Evolutionary conservation across 352 stramenopile species (phyloP), one percentile per base, ranked within the genome.

Genomic region (Plasmopara muralis): DNA sequence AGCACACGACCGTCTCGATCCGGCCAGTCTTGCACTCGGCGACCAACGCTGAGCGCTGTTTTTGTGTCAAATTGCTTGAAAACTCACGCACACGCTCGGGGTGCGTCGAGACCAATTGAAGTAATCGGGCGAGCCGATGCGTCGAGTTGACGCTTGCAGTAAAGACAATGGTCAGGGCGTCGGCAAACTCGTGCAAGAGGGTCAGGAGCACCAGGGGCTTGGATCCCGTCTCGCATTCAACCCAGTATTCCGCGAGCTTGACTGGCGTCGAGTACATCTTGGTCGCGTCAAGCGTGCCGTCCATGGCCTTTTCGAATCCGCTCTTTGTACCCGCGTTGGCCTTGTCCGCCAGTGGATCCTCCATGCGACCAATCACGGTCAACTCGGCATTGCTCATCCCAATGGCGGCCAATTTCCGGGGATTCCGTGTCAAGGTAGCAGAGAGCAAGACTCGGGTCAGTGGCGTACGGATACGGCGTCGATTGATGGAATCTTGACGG

Each of bases 361-460:
- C 68, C 42, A 81, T 68, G 40, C 73, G 68, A 34, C 77, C 67
- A 57, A 87, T 86, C 67, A 84, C 93, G 44, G 97, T 97, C 54
- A 98, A 68, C 55, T 97, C 93, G 4, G 96, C 95, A 72, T 98
- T 95, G 43, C 85, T 86, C 65, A 99, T 89, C 20, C 86, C 83
- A 33, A 99, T 92, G 2, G 88, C 74, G 1, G 95, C 91, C 40
- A 99, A 76, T 62, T 98, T 98, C 48, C 95, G 81, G 42, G 96
- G 96, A 80, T 99, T 97, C 18, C 87, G 87, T 46, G 95, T 98
- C 40, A 99, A 68, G 13, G 97, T 99, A 16, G 97, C 96, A n/a
- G 95, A 99, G 46, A 98, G 86, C 31, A 99, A 68, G 30, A 99
- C 81, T 50, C 97, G 89, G n/a, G 91, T 91, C 38, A 99, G 67